phyloP scores from a whole-genome alignment of 352 stramenopile genomes.

The Phytopythium litorale region DNA sequence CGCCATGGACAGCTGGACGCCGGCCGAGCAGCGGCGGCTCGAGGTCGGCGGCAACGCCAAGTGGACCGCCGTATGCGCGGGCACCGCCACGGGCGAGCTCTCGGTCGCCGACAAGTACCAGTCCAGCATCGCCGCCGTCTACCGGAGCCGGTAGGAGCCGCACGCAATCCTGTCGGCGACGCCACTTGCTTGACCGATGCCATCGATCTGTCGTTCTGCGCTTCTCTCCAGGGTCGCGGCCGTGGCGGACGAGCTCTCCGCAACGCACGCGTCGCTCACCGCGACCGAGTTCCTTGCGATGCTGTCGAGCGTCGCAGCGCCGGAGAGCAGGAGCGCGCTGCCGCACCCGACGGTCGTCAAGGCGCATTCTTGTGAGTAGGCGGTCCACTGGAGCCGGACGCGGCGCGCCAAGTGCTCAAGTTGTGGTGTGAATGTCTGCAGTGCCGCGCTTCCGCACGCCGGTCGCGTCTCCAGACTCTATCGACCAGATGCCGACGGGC shows the following conservation, averaged over 20 bases:
- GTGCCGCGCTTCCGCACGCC: neutral
- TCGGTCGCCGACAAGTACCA: conserved; percentile 59
- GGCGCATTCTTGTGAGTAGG: neutral
- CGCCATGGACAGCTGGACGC: conserved; percentile 71
- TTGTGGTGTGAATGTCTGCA: neutral
- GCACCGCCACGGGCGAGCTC: conserved; percentile 37
- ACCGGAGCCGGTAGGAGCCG: conserved; percentile 38
- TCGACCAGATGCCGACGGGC: conserved; percentile 1
- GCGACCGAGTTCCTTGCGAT: conserved; percentile 48
- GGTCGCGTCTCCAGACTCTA: conserved; percentile 2
- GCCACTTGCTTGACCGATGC: neutral
- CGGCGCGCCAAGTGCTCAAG: neutral
- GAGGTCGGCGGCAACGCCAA: conserved; percentile 79
- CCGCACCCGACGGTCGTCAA: neutral
- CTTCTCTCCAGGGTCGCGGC: conserved; percentile 16
- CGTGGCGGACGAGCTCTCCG: conserved; percentile 14
- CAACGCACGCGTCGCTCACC: conserved; percentile 28
- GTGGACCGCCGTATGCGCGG: conserved; percentile 69
- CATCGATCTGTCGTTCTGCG: neutral
- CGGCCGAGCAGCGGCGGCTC: conserved; percentile 43
- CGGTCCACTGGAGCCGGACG: too few species aligned
- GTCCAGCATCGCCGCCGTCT: conserved; percentile 54
- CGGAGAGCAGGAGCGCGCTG: conserved; percentile 1
- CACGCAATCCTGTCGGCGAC: neutral
- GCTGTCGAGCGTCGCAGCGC: conserved; percentile 19